Base-by-base conservation (phyloP, 169 alveolate genomes). In the Plasmodium malariae region DNA sequence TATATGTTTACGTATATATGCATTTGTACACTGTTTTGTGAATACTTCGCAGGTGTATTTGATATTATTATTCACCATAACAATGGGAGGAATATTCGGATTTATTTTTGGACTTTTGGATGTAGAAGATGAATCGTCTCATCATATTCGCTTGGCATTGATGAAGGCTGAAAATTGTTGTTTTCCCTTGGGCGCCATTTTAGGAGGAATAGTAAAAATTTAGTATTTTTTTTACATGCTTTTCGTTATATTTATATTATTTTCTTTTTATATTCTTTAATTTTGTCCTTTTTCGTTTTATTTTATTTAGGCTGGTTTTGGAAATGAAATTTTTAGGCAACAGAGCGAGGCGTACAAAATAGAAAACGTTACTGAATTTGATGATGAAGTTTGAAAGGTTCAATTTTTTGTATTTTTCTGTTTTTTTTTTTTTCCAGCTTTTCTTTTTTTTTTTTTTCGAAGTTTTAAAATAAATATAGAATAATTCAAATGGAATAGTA, bases 1-100 rank as follows among this genome's bases (percentile, higher is more conserved):
- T 19, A 37, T 40, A 40, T 57, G 24, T 32, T 9, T 68, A 6
- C 65, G 14, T 55, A 7, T 17, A 21, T 45, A 14, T n/a, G 0
- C 28, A 28, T 40, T 12, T 12, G 30, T 21, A 24, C 6, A 3
- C 12, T 54, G 40, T 69, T 49, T 26, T 49, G 14, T 17, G 5
- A 55, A n/a, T 26, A n/a, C 32, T 49, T 59, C 60, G 21, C 69
- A 97, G 97, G 96, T 97, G 19, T 94, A 92, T 74, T 76, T 97
- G 73, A 96, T 98, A 48, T 80, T 98, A 17, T 76, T 93, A 40
- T 86, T 97, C 51, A 96, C 99, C 26, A 87, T 97, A 55, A 54
- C 95, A 40, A 97, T 98, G 98, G 99, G 99, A 9, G 97, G 96
- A 21, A 74, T 96, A 19, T 97, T 98, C 68, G 99, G 99, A 26